A percentile compares a stretch with the other conserved stretches of the same genome.
Conservation (phyloP, 2,329 filamentous ascomycete species). For the Fusarium cyanostomum region DNA sequence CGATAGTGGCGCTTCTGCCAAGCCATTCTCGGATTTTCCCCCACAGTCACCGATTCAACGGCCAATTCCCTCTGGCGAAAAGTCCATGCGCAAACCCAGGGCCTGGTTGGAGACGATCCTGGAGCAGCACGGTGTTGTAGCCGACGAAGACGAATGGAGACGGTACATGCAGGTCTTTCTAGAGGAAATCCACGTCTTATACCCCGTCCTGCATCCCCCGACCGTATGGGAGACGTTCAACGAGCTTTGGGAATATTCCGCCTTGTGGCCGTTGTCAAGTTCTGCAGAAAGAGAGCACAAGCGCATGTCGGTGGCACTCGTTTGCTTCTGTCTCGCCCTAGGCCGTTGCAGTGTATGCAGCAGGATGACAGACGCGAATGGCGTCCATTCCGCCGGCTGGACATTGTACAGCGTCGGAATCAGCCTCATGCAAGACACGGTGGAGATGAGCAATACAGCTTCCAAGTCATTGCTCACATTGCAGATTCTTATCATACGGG, state of each 20-base stretch:
- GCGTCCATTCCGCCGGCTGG: slow-evolving; percentile 23
- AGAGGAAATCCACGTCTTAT: slow-evolving; percentile 24
- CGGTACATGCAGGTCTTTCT: slow-evolving; percentile 14
- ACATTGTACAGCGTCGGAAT: slow-evolving; percentile 21
- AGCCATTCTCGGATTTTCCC: neutral
- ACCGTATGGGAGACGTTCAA: slow-evolving; percentile 24
- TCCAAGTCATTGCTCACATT: slow-evolving; percentile 18
- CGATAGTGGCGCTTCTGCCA: neutral
- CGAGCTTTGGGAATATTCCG: slow-evolving; percentile 26
- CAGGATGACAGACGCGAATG: slow-evolving; percentile 20
- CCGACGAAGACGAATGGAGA: slow-evolving; percentile 14
- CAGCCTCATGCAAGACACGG: slow-evolving; percentile 10
- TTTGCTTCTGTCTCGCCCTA: slow-evolving; percentile 22
- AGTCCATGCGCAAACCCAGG: neutral
- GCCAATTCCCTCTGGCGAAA: neutral
- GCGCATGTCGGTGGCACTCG: slow-evolving; percentile 18
- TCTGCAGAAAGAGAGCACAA: slow-evolving; percentile 12
- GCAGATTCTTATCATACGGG: slow-evolving; percentile 19
- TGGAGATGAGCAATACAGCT: slow-evolving; percentile 23
- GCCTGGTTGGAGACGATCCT: slow-evolving; percentile 15
- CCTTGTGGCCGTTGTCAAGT: slow-evolving; percentile 5
- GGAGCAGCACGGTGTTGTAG: slow-evolving; percentile 5
- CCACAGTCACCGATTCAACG: neutral
- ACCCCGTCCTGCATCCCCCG: slow-evolving; percentile 16
- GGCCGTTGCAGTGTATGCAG: slow-evolving; percentile 22